phyloP scores from a whole-genome alignment of 2,329 filamentous ascomycete genomes.

The Aspergillus ustus region DNA sequence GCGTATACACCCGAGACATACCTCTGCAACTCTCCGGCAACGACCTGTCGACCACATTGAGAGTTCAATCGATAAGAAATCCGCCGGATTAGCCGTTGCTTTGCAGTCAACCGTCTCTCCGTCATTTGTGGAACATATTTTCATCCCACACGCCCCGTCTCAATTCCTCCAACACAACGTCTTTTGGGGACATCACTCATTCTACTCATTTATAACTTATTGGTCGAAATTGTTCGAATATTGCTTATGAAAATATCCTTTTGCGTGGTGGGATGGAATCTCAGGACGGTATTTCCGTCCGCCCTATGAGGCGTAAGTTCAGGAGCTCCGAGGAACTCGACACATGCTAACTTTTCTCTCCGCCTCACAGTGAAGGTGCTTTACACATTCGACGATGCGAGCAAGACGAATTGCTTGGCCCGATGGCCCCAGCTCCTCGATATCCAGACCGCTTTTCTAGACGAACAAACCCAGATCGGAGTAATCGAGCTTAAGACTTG shows the following conservation, averaged over 20 bases:
- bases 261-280: slow-evolving; percentile 45
- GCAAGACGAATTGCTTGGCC: slow-evolving; percentile 86
- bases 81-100: slow-evolving; percentile 17
- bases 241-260: slow-evolving; percentile 37
- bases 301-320: slow-evolving; percentile 69
- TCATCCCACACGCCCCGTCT: neutral
- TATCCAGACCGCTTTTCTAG: slow-evolving; percentile 78
- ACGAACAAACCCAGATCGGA: slow-evolving; percentile 81
- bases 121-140: slow-evolving; percentile 12
- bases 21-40: slow-evolving; percentile 38
- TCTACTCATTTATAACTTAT: slow-evolving; percentile 2
- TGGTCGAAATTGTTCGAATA: slow-evolving; percentile 11
- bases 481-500: slow-evolving; percentile 86
- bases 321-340: slow-evolving; percentile 1
- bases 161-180: slow-evolving; percentile 9
- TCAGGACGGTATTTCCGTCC: slow-evolving; percentile 61
- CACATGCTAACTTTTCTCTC: slow-evolving; percentile 23
- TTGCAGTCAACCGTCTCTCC: slow-evolving; percentile 15
- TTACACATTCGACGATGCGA: slow-evolving; percentile 91
- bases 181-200: neutral
- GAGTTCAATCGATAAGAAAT: slow-evolving; percentile 21
- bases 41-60: slow-evolving; percentile 26
- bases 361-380: slow-evolving; percentile 80
- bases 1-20: slow-evolving; percentile 32
- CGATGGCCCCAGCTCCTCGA: slow-evolving; percentile 79